A percentile compares a stretch with the other conserved stretches of the same genome.
These are phyloP conservation scores for Magnolia officinalis DNA, from an alignment of 164 flowering plant genomes.

Conservation along the genomic window DNA sequence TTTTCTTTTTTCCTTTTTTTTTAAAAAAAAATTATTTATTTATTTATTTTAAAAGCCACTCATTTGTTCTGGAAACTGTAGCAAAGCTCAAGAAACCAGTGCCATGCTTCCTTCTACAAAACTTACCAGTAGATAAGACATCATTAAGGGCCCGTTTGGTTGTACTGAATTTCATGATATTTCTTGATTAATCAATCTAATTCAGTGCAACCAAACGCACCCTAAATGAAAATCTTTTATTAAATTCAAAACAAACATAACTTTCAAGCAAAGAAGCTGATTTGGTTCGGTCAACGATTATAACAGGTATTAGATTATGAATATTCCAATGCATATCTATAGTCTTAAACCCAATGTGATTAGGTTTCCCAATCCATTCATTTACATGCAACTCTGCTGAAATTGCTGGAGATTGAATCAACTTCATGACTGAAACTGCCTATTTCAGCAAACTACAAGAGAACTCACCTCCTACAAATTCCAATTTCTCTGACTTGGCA, in stretches of 20 bases:
- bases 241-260: neutral
- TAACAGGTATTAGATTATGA: neutral
- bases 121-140: too few species aligned
- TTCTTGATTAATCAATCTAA: too few species aligned
- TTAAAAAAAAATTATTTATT: too few species aligned
- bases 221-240: neutral
- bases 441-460: slow-evolving; percentile 43
- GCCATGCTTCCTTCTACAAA: too few species aligned
- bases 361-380: neutral
- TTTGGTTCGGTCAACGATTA: neutral
- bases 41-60: too few species aligned
- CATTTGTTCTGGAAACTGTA: too few species aligned
- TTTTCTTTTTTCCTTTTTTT: too few species aligned
- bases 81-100: too few species aligned
- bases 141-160: too few species aligned
- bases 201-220: neutral
- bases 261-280: neutral
- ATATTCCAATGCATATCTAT: neutral
- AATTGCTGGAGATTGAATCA: neutral
- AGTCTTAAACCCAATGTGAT: neutral
- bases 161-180: too few species aligned
- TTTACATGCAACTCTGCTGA: neutral
- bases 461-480: slow-evolving; percentile 41
- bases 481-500: slow-evolving; percentile 59
- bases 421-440: neutral